Base-by-base conservation (phyloP, 768 basidiomycete genomes). In the Termitomyces sp. region DNA sequence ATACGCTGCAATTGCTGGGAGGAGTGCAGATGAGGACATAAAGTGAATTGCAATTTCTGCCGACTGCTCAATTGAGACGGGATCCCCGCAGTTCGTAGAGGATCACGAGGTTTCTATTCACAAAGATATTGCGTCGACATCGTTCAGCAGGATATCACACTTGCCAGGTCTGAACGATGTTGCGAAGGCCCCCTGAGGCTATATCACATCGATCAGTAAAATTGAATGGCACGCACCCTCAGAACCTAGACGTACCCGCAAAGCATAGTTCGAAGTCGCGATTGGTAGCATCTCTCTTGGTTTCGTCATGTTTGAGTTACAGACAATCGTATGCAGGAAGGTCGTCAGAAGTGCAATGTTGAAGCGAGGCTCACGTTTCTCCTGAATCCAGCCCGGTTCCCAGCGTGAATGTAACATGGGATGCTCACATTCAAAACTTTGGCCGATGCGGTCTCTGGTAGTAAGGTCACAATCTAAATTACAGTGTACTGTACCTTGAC, bases 1-100 rank as follows among this genome's bases (percentile, higher is more conserved):
- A 56, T 79, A 78, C 3, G 73, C 69, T 12, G 74, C 74, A 20
- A 70, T 69, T 7, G 72, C 70, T 10, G 71, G 69, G 0, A 76
- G 67, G n/a, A 81, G 67, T 29, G 68, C 69, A 43, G 75, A 67
- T 1, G 79, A 79, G 64, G 79, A 81, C 76, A 79, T 79, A 31
- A 79, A 66, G 61, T 79, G 79, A 8, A 70, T 66, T 0, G 75
- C 75, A 10, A 81, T 68, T 65, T 79, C 78, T 11, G 76, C 78
- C 5, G 75, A 74, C 69, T 79, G 76, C 17, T 79, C 77, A 42
- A 75, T 67, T 8, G 77, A 74, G 76, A 8, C 76, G 77, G 2
- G 77, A 68, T 14, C 68, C 70, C n/a, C 78, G 72, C 11, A 80
- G 71, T 9, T 70, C 72, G 31, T 71, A 74, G 11, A 78, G 73